Conservation (phyloP, 345 rosid species). For the Eucalyptus cloeziana region DNA sequence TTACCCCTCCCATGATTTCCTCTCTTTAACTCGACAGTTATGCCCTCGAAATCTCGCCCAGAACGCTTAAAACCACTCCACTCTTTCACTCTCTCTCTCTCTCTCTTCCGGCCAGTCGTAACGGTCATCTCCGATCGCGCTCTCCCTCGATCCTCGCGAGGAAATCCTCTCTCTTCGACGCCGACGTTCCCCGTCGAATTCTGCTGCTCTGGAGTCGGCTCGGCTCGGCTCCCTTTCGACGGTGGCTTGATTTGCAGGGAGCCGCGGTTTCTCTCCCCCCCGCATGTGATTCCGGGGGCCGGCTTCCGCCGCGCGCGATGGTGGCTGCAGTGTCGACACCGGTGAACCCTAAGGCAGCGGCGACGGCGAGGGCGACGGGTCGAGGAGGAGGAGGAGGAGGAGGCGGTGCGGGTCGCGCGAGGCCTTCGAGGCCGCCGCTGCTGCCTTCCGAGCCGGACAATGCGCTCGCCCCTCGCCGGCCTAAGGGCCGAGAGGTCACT, state of each 20-base stretch:
- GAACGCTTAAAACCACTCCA: neutral
- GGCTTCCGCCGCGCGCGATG: constrained; percentile 14
- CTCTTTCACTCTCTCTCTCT: neutral
- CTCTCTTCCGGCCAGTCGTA: constrained; percentile 15
- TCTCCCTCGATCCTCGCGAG: neutral
- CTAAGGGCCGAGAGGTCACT: constrained; percentile 56
- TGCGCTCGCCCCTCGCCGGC: constrained; percentile 47
- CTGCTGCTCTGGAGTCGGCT: neutral
- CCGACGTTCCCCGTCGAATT: neutral
- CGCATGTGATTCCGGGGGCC: neutral
- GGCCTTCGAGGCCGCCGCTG: constrained; percentile 42
- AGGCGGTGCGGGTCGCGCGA: neutral
- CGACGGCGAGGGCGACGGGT: neutral
- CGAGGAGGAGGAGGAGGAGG: neutral
- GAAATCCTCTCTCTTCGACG: neutral
- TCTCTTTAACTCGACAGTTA: constrained; percentile 22
- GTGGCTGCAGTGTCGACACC: constrained; percentile 57
- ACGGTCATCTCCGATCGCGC: constrained; percentile 30
- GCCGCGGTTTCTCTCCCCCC: neutral
- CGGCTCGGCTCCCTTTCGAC: neutral
- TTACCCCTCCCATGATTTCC: neutral
- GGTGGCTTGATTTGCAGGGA: neutral
- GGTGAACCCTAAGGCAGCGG: constrained; percentile 31
- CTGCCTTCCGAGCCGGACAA: constrained; percentile 61
- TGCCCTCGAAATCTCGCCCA: constrained; percentile 34